Evolutionary conservation across 2,329 filamentous ascomycete species (phyloP).

Genomic region (Exophiala alcalophila): DNA sequence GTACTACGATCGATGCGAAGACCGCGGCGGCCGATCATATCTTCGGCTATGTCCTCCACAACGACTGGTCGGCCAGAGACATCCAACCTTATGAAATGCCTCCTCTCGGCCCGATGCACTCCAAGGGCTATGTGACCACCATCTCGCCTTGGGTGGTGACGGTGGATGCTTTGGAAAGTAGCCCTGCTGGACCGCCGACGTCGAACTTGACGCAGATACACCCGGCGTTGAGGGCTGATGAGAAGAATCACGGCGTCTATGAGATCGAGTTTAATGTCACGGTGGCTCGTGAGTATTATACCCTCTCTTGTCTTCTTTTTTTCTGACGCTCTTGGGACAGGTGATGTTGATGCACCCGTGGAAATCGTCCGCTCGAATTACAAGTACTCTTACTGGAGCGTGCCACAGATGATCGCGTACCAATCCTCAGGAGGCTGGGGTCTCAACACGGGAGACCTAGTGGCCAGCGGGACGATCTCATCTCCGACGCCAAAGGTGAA

Average conservation of each 20-base stretch:
- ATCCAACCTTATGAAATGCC: slow-evolving; percentile 12
- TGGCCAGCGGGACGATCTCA: slow-evolving; percentile 10
- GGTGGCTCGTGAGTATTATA: slow-evolving; percentile 9
- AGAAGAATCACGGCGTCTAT: slow-evolving; percentile 10
- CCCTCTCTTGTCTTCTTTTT: not conserved
- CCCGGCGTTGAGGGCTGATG: slow-evolving; percentile 3
- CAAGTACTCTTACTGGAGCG: slow-evolving; percentile 9
- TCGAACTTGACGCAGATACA: slow-evolving; percentile 1
- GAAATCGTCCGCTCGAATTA: slow-evolving; percentile 9
- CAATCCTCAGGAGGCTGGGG: slow-evolving; percentile 9
- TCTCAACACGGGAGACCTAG: slow-evolving; percentile 8
- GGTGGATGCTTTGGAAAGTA: slow-evolving; percentile 50
- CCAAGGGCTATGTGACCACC: slow-evolving; percentile 59
- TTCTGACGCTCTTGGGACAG: not conserved
- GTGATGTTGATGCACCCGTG: not conserved
- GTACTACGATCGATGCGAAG: slow-evolving; percentile 58
- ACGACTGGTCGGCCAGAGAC: slow-evolving; percentile 61
- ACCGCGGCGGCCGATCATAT: slow-evolving; percentile 68
- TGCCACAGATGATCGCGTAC: slow-evolving; percentile 8
- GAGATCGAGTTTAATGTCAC: slow-evolving; percentile 9
- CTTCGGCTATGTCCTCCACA: slow-evolving; percentile 76
- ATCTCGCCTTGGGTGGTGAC: slow-evolving; percentile 63
- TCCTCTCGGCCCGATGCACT: slow-evolving; percentile 60
- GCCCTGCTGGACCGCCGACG: not conserved
- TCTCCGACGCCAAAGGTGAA: slow-evolving; percentile 8